Percentiles rank a stretch among this genome's conserved stretches.
These are phyloP conservation scores for Plasmodium coatneyi DNA, from an alignment of 169 alveolate genomes.

Conservation along the genomic window DNA sequence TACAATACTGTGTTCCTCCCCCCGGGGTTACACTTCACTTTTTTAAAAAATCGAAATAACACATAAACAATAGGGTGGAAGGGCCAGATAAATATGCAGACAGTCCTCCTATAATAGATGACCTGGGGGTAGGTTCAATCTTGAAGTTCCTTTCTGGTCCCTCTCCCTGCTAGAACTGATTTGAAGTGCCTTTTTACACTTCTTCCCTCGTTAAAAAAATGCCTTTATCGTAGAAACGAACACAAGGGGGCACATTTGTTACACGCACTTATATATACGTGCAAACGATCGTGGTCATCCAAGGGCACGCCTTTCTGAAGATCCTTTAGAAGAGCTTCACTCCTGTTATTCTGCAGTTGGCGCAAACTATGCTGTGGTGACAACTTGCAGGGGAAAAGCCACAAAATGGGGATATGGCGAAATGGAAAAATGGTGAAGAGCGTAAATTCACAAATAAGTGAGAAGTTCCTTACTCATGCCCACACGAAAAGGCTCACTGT, in stretches of 20 bases:
- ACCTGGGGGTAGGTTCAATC: neutral
- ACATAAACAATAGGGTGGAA: neutral
- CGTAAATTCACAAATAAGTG: neutral
- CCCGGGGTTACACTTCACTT: neutral
- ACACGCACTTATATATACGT: conserved; percentile 8
- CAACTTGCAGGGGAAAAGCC: neutral
- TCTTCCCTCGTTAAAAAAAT: neutral
- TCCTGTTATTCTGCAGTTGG: neutral
- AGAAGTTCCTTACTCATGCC: neutral
- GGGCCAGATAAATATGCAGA: neutral
- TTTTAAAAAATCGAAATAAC: neutral
- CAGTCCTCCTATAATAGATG: neutral
- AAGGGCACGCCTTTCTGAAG: neutral
- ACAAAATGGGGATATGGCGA: neutral
- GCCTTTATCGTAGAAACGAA: neutral
- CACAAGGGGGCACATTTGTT: neutral
- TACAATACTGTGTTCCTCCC: neutral
- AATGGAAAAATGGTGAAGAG: neutral
- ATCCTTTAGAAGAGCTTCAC: neutral
- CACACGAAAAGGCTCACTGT: neutral
- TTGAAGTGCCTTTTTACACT: neutral
- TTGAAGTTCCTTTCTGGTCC: neutral
- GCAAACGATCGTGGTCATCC: neutral
- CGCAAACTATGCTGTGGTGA: neutral
- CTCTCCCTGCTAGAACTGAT: neutral